phyloP scores from a whole-genome alignment of 176 grass and related monocot species.

The Cenchrus fungigraminus region DNA sequence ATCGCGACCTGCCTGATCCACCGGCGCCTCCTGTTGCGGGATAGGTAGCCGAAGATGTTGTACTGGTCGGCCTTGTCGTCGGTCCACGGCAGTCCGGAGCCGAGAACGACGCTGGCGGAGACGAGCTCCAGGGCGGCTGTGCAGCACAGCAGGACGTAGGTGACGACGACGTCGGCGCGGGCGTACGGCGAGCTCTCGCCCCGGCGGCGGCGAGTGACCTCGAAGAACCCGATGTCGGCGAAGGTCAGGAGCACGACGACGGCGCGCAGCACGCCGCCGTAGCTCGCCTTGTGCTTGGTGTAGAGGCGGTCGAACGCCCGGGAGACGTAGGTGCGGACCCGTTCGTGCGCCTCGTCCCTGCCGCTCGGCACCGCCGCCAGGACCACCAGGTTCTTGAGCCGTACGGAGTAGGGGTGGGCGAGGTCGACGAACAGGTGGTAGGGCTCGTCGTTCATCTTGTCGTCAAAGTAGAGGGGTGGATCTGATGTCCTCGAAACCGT shows the following conservation, averaged over 20 bases:
- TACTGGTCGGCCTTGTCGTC: not conserved
- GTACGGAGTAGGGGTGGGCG: conserved; percentile 2
- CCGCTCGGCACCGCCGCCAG: not conserved
- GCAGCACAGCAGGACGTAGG: not conserved
- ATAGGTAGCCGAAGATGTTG: not conserved
- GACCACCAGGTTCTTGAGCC: not conserved
- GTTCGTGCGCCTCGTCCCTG: not conserved
- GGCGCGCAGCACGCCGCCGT: not conserved
- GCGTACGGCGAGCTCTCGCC: not conserved
- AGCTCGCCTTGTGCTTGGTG: conserved; percentile 1
- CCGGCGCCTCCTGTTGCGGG: too few species aligned
- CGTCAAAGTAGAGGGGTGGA: not conserved
- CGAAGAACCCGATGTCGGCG: not conserved
- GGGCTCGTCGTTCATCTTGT: not conserved
- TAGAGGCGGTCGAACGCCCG: not conserved
- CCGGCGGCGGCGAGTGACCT: too few species aligned
- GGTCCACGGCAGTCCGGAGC: not conserved
- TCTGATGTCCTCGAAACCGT: not conserved
- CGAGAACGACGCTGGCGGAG: not conserved
- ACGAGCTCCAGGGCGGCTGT: not conserved
- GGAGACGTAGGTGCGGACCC: not conserved
- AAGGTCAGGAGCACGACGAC: not conserved
- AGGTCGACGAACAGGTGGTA: conserved; percentile 24
- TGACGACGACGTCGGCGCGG: conserved; percentile 5
- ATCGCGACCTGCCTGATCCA: not conserved